Evolutionary conservation across 441 rosid genomes (phyloP).

Genomic region (Manihot esculenta): DNA sequence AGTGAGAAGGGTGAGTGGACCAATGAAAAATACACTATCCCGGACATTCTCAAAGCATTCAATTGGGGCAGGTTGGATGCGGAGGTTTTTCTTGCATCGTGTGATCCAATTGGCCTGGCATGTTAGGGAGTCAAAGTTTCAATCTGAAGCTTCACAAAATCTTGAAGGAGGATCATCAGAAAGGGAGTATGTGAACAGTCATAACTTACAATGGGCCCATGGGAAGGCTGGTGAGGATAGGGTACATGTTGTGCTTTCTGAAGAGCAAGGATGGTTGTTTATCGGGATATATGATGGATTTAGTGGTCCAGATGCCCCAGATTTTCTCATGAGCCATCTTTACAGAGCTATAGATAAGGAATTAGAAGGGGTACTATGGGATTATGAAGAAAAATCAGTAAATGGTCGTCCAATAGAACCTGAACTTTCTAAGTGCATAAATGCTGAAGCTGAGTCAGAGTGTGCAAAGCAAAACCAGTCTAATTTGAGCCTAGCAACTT

Average conservation of each 20-base stretch:
- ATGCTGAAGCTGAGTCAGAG: slow-evolving; percentile 28
- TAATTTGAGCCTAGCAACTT: slow-evolving; percentile 34
- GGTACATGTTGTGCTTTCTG: slow-evolving; percentile 93
- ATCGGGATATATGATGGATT: slow-evolving; percentile 96
- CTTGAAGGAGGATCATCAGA: slow-evolving; percentile 58
- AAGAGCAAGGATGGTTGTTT: slow-evolving; percentile 95
- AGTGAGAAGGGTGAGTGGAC: slow-evolving; percentile 91
- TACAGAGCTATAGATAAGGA: slow-evolving; percentile 89
- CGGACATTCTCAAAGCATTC: slow-evolving; percentile 83
- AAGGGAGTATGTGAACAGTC: slow-evolving; percentile 51
- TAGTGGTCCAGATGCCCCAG: slow-evolving; percentile 98
- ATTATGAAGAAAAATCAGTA: slow-evolving; percentile 58
- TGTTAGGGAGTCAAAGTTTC: slow-evolving; percentile 64
- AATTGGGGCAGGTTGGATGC: slow-evolving; percentile 75
- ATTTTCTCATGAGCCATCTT: slow-evolving; percentile 85
- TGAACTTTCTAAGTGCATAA: slow-evolving; percentile 30
- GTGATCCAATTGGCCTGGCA: slow-evolving; percentile 71
- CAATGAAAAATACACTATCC: slow-evolving; percentile 70
- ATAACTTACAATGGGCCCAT: slow-evolving; percentile 96
- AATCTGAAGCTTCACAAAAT: slow-evolving; percentile 53
- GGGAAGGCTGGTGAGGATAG: slow-evolving; percentile 99
- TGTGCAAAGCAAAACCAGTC: slow-evolving; percentile 31
- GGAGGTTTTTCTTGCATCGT: slow-evolving; percentile 70
- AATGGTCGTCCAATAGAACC: slow-evolving; percentile 40
- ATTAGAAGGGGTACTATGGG: slow-evolving; percentile 90